Evolutionary conservation across 1,284 basidiomycete genomes (phyloP).

Genomic region (Boletellus sp.): DNA sequence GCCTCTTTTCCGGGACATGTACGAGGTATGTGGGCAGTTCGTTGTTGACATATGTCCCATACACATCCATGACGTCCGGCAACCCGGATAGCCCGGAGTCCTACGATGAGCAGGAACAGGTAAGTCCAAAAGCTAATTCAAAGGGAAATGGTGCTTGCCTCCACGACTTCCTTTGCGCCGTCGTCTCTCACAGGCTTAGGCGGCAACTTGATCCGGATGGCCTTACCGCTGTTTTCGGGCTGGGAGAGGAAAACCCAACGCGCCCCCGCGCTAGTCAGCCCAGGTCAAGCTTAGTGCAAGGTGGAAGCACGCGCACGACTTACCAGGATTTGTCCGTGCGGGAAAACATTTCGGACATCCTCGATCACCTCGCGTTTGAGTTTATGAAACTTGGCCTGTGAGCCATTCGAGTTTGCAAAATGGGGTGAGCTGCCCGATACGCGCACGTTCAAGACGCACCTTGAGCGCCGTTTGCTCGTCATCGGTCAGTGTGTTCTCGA

Average conservation of each 20-base stretch:
- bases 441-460: conserved; percentile 9
- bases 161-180: background rate
- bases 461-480: conserved; percentile 27
- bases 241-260: background rate
- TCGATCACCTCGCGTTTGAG: conserved; percentile 29
- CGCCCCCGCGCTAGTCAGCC: too few species aligned
- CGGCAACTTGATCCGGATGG: conserved; percentile 27
- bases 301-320: background rate
- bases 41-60: conserved; percentile 26
- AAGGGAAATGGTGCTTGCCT: conserved; percentile 11
- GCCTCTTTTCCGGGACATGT: conserved; percentile 25
- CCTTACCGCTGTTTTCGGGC: conserved; percentile 28
- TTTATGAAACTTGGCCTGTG: conserved; percentile 31
- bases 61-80: conserved; percentile 26
- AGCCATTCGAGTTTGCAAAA: background rate
- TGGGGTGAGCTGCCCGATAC: too few species aligned
- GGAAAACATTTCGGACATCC: conserved; percentile 27
- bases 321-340: conserved; percentile 31
- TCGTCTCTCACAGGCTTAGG: conserved; percentile 15
- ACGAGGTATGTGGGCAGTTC: conserved; percentile 31
- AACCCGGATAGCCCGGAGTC: conserved; percentile 16
- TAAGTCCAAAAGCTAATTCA: too few species aligned
- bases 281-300: too few species aligned
- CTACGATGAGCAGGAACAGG: conserved; percentile 3
- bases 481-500: conserved; percentile 22